A percentile compares a stretch with the other conserved stretches of the same genome.
phyloP scores from a whole-genome alignment of 192 early-diverging fungal genomes.

The Bifiguratus adelaidae region DNA sequence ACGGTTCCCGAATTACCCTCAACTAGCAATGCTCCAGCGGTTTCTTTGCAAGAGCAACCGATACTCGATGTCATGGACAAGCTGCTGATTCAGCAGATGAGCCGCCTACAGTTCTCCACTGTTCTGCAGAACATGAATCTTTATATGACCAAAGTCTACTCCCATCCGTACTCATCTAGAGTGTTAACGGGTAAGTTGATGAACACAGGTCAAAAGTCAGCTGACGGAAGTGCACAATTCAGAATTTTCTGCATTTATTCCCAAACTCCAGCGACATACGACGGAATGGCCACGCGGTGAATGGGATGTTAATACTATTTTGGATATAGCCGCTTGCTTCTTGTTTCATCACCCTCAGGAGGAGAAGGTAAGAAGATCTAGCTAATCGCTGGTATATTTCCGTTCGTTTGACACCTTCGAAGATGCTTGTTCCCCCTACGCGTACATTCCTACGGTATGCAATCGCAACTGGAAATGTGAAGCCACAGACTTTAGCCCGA shows the following conservation, averaged over 20 bases:
- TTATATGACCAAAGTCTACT: conserved; percentile 42
- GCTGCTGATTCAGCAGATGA: conserved; percentile 37
- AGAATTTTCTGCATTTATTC: neutral
- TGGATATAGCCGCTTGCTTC: conserved; percentile 36
- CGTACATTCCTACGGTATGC: conserved; percentile 24
- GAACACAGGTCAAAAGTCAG: no score
- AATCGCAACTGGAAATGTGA: conserved; percentile 23
- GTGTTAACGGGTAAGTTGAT: conserved; percentile 20
- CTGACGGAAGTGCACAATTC: neutral
- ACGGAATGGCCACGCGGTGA: conserved; percentile 20
- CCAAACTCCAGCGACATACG: conserved; percentile 23
- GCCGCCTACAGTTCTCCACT: conserved; percentile 31
- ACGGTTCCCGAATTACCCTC: conserved; percentile 32
- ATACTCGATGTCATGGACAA: conserved; percentile 44
- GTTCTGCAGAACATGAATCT: conserved; percentile 36
- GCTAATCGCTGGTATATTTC: neutral
- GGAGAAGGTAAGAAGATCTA: conserved; percentile 16
- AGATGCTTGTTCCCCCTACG: neutral
- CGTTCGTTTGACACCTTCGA: neutral
- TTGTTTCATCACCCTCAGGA: conserved; percentile 36
- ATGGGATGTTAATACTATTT: conserved; percentile 34
- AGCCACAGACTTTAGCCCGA: conserved; percentile 26
- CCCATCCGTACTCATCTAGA: conserved; percentile 27
- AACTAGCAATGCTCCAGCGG: conserved; percentile 13
- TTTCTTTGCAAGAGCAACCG: conserved; percentile 42